Evolutionary conservation across 140 eudicot species (phyloP).

Genomic region (Cichorium intybus): DNA sequence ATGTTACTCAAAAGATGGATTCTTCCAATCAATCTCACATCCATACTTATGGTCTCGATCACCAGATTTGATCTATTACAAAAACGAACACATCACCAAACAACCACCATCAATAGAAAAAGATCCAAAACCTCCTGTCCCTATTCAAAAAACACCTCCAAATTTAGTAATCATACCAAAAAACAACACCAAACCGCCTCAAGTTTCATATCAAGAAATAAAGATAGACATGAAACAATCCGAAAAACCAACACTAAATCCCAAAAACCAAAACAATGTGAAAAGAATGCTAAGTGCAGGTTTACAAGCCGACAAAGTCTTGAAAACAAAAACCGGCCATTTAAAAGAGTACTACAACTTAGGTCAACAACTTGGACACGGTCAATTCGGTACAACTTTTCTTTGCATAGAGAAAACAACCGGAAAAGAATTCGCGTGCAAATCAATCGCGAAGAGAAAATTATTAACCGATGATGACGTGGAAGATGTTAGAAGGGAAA

Average conservation of each 20-base stretch:
- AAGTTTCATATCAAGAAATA: constrained; percentile 19
- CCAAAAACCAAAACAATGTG: constrained; percentile 42
- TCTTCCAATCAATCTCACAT: constrained; percentile 38
- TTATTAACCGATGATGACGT: constrained; percentile 61
- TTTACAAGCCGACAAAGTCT: constrained; percentile 56
- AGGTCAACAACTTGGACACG: constrained; percentile 77
- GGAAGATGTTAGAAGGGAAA: constrained; percentile 77
- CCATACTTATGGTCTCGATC: constrained; percentile 55
- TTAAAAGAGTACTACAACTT: constrained; percentile 68
- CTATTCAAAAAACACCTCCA: constrained; percentile 53
- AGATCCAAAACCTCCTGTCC: constrained; percentile 21
- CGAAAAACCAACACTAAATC: constrained; percentile 22
- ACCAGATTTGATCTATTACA: constrained; percentile 37
- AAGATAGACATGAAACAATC: constrained; percentile 22
- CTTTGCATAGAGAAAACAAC: constrained; percentile 68
- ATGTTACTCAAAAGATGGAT: constrained; percentile 45
- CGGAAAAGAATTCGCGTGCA: constrained; percentile 73
- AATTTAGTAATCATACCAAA: constrained; percentile 39
- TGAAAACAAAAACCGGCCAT: constrained; percentile 73
- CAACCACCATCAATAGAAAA: constrained; percentile 25
- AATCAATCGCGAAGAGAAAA: constrained; percentile 81
- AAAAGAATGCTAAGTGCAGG: constrained; percentile 76
- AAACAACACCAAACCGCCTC: constrained; percentile 26
- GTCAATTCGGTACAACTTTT: constrained; percentile 88
- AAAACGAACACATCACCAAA: constrained; percentile 20